These are phyloP conservation scores for Ramularia endophylla DNA, from an alignment of 2,329 filamentous ascomycete genomes.

Conservation along the genomic window DNA sequence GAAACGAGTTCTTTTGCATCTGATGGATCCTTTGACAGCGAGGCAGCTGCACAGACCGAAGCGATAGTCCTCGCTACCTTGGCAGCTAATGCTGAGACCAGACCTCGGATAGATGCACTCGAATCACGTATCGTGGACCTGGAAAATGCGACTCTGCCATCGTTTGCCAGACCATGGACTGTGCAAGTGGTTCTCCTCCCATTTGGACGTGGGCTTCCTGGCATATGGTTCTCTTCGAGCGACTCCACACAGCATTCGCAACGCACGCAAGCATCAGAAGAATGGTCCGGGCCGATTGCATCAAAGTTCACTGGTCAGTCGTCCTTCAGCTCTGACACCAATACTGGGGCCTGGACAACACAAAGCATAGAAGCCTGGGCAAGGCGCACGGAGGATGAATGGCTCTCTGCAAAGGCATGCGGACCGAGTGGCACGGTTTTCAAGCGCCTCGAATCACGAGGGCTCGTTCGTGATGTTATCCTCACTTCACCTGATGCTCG, in stretches of 20 bases:
- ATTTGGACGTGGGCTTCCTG: slow-evolving; percentile 52
- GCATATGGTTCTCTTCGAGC: slow-evolving; percentile 47
- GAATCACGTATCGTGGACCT: slow-evolving; percentile 48
- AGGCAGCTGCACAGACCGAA: slow-evolving; percentile 31
- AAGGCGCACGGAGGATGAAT: slow-evolving; percentile 41
- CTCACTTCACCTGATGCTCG: slow-evolving; percentile 59
- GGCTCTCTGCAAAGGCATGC: slow-evolving; percentile 65
- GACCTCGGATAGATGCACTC: slow-evolving; percentile 42
- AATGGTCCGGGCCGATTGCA: slow-evolving; percentile 38
- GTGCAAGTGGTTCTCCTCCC: slow-evolving; percentile 72
- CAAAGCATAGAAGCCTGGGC: slow-evolving; percentile 46
- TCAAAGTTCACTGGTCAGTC: slow-evolving; percentile 11
- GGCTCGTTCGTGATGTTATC: slow-evolving; percentile 59
- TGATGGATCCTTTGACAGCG: slow-evolving; percentile 30
- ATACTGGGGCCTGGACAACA: slow-evolving; percentile 44
- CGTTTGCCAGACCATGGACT: slow-evolving; percentile 60
- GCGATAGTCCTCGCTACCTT: slow-evolving; percentile 29
- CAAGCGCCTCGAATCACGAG: slow-evolving; percentile 67
- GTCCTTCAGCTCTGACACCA: slow-evolving; percentile 25
- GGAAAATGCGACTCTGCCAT: slow-evolving; percentile 55
- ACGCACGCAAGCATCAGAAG: slow-evolving; percentile 41
- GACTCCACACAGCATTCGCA: slow-evolving; percentile 32
- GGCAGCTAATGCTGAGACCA: slow-evolving; percentile 33
- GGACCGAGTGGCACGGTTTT: slow-evolving; percentile 58
- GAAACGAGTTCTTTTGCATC: slow-evolving; percentile 37